Evolutionary conservation across 1,284 basidiomycete genomes (phyloP).

Genomic region (Cutaneotrichosporon spelunceum): DNA sequence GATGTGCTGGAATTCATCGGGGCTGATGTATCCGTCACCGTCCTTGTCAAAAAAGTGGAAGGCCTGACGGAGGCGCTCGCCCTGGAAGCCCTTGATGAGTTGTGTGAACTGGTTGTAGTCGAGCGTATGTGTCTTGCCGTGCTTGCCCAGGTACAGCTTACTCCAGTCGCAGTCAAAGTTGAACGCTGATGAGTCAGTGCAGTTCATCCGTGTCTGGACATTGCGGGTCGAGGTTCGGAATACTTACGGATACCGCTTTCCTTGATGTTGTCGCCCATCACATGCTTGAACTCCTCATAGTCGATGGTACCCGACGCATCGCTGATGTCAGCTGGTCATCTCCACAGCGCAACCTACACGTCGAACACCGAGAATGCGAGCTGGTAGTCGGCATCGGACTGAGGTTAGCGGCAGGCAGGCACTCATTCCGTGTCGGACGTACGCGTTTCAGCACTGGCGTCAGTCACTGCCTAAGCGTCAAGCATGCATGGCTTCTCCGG

Average conservation of each 20-base stretch:
- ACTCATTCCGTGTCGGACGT: conserved; percentile 5
- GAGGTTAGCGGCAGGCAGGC: conserved; percentile 28
- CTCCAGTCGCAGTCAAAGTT: conserved; percentile 95
- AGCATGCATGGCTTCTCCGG: neutral
- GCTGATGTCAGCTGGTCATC: conserved; percentile 50
- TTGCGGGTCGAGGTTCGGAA: neutral
- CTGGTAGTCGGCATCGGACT: conserved; percentile 90
- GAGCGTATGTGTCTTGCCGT: conserved; percentile 80
- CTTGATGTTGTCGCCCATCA: conserved; percentile 71
- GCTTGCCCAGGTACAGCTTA: conserved; percentile 86
- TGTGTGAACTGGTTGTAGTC: conserved; percentile 91
- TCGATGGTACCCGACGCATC: conserved; percentile 84
- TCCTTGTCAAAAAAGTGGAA: conserved; percentile 85
- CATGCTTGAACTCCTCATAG: conserved; percentile 88
- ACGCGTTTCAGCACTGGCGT: conserved; percentile 46
- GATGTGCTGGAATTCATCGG: conserved; percentile 88
- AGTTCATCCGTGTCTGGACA: neutral
- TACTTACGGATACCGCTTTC: conserved; percentile 61
- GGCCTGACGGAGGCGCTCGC: conserved; percentile 87
- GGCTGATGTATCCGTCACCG: conserved; percentile 83
- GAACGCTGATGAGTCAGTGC: conserved; percentile 59
- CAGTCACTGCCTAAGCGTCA: neutral
- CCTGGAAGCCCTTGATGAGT: conserved; percentile 94
- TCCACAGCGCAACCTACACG: conserved; percentile 59
- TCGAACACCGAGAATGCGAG: conserved; percentile 97